Percentiles rank a stretch among this genome's conserved stretches.
These are phyloP conservation scores for Arachis monticola DNA, from an alignment of 331 rosid species.

Conservation along the genomic window DNA sequence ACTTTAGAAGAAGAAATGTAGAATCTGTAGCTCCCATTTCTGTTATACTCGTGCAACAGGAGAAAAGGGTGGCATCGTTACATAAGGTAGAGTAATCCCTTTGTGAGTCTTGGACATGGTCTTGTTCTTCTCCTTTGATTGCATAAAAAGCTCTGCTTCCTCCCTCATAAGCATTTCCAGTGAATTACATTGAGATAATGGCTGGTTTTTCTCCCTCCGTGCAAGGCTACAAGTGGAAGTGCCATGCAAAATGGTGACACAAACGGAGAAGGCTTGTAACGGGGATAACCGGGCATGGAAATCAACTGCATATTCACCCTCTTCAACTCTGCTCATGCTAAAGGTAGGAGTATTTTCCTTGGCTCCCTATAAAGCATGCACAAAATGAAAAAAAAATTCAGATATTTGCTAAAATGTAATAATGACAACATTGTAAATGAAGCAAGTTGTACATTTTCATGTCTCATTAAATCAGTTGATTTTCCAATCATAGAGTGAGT, in stretches of 20 bases:
- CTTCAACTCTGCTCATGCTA: slow-evolving; percentile 61
- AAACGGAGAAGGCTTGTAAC: slow-evolving; percentile 78
- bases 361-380: slow-evolving; percentile 53
- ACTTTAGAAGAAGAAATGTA: no score
- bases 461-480: neutral
- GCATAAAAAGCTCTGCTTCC: slow-evolving; percentile 58
- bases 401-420: slow-evolving; percentile 9
- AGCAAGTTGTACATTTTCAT: slow-evolving; percentile 12
- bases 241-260: slow-evolving; percentile 75
- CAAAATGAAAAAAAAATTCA: neutral
- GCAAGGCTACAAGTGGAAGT: slow-evolving; percentile 46
- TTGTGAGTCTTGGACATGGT: slow-evolving; percentile 54
- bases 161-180: slow-evolving; percentile 68
- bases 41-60: slow-evolving; percentile 70
- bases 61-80: slow-evolving; percentile 70
- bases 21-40: no score
- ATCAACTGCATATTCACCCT: slow-evolving; percentile 75
- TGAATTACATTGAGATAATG: slow-evolving; percentile 52
- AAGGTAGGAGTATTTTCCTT: slow-evolving; percentile 63
- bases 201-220: neutral
- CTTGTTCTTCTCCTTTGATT: slow-evolving; percentile 48
- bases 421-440: slow-evolving; percentile 28
- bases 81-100: slow-evolving; percentile 50
- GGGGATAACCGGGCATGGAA: slow-evolving; percentile 82
- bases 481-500: neutral